Base-by-base conservation (phyloP, 331 rosid species). In the Malus hybrid region DNA sequence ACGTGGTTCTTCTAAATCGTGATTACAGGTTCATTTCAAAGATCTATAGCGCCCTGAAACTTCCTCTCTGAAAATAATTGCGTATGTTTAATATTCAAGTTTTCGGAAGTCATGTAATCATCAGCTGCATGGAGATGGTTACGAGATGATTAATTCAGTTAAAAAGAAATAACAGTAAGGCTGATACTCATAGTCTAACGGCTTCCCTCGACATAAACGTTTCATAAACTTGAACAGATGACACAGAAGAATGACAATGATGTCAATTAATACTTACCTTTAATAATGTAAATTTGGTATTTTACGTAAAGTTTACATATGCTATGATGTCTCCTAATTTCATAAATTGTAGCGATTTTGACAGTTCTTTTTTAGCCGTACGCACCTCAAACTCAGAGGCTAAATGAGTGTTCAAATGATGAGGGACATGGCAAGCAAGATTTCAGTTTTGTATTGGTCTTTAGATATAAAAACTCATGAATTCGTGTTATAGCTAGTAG, bases 1-100 rank as follows among this genome's bases (percentile, higher is more conserved):
- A 42, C 68, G 12, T 87, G 84, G 86, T 26, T 78, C 15, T 7
- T 90, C 73, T 92, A 84, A 81, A 50, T 24, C 10, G 55, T 75
- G 28, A 19, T 42, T 6, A 12, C n/a, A 20, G 46, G 48, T 73
- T 74, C 48, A 18, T 19, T 44, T 76, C 74, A 46, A 68, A 68
- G 82, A 66, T 72, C 55, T 58, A 1, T 5, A 57, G 75, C 76
- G 33, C 26, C 33, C 16, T 52, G 26, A 20, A 61, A 7, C 26
- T 61, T 42, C 10, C 20, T 14, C 71, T 46, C 1, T 72, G 50
- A 46, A 63, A 77, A 65, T 73, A 80, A 80, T 42, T 16, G 55
- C 7, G 5, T 32, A 20, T 66, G 52, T 15, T 68, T 28, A 15
- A 13, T 22, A 24, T 63, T 63, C 63, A 58, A 71, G 68, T 61